These are phyloP conservation scores for Pythium volutum DNA, from an alignment of 352 stramenopile genomes.

Conservation along the genomic window DNA sequence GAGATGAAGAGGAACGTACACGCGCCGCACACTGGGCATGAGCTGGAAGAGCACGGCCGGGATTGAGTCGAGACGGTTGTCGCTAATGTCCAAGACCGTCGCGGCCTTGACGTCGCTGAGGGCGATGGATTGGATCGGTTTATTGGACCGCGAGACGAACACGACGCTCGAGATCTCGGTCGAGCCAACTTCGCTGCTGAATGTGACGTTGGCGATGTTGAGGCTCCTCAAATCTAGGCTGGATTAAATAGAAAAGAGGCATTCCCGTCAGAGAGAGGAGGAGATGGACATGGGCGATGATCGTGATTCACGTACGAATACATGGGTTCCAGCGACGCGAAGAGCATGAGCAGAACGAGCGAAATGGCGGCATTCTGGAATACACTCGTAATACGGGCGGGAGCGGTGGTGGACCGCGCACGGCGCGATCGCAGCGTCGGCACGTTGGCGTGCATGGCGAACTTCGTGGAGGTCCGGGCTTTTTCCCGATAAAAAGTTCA, in stretches of 20 bases:
- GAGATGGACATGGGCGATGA: not conserved
- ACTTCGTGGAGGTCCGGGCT: not conserved
- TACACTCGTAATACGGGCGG: not conserved
- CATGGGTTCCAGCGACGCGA: conserved; percentile 5
- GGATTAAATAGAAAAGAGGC: not conserved
- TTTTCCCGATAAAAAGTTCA: conserved; percentile 1
- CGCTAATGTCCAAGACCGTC: conserved; percentile 39
- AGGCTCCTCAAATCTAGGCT: conserved; percentile 10
- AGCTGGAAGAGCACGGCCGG: conserved; percentile 43
- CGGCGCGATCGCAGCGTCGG: not conserved
- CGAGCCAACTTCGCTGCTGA: not conserved
- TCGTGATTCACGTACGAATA: conserved; percentile 13
- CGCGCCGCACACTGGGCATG: conserved; percentile 30
- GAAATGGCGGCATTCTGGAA: not conserved
- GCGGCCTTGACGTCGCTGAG: conserved; percentile 28
- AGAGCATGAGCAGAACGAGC: conserved; percentile 13
- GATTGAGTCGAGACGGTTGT: conserved; percentile 45
- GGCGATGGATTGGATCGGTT: conserved; percentile 15
- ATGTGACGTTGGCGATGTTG: conserved; percentile 15
- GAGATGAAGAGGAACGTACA: not conserved
- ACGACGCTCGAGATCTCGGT: conserved; percentile 7
- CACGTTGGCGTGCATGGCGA: not conserved
- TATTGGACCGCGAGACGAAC: conserved; percentile 7
- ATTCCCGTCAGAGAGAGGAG: not conserved
- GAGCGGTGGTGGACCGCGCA: not conserved